A percentile compares a stretch with the other conserved stretches of the same genome.
Conservation (phyloP, 2,329 filamentous ascomycete genomes). For the Aspergillus pseudoviridinutans region DNA sequence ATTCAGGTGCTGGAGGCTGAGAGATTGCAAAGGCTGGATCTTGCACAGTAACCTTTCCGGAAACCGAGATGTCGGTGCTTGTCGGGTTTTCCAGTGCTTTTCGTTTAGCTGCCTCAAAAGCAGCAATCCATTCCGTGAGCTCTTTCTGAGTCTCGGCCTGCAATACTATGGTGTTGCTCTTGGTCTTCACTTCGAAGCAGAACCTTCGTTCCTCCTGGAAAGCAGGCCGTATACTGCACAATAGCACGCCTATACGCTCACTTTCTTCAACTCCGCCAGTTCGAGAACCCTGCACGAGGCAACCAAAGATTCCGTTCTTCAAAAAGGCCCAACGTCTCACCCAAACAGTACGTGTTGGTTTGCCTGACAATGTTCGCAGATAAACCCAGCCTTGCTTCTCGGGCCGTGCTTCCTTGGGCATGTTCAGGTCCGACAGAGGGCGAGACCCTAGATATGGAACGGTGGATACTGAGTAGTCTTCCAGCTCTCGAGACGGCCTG, state of each 20-base stretch:
- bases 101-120: constrained; percentile 91
- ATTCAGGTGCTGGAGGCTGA: constrained; percentile 81
- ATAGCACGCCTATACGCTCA: constrained; percentile 89
- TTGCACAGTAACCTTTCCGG: constrained; percentile 43
- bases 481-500: constrained; percentile 84
- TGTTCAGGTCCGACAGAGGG: constrained; percentile 61
- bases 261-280: constrained; percentile 86
- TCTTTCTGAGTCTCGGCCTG: constrained; percentile 91
- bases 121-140: constrained; percentile 89
- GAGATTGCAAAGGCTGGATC: constrained; percentile 88
- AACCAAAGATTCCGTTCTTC: constrained; percentile 93
- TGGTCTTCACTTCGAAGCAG: constrained; percentile 98
- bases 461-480: constrained; percentile 86
- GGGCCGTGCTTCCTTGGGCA: constrained; percentile 44
- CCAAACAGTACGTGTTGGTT: constrained; percentile 88
- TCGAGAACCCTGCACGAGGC: constrained; percentile 76
- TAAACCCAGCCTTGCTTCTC: constrained; percentile 98
- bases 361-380: constrained; percentile 74
- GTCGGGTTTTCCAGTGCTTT: constrained; percentile 75
- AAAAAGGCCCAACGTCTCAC: constrained; percentile 92
- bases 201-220: constrained; percentile 91
- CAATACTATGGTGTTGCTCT: constrained; percentile 81
- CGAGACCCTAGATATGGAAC: constrained; percentile 77
- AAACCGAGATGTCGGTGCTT: constrained; percentile 46
- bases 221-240: constrained; percentile 88